Base-by-base conservation (phyloP, 345 rosid genomes). In the Boechera divaricarpa region DNA sequence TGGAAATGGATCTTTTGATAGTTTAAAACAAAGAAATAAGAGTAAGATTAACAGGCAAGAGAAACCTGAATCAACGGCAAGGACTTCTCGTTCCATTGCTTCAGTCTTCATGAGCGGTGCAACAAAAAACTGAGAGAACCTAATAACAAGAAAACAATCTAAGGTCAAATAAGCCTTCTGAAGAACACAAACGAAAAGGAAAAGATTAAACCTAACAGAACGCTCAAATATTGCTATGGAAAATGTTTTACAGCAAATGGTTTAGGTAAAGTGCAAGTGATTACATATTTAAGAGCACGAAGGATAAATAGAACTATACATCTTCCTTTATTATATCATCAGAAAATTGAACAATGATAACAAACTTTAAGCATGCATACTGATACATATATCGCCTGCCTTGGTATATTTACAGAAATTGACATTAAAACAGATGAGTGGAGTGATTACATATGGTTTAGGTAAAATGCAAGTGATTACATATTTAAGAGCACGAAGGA, bases 81-180 rank as follows among this genome's bases (percentile, higher is more conserved):
- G 97, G 42, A 92, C 87, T 82, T 95, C 99, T 52, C 99, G 82
- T 70, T 95, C 96, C 99, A 95, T 92, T 8, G 99, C 96, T 79
- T 91, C 99, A 69, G 71, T 77, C 82, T 95, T 95, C 79, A 95
- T 85, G 41, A 95, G 94, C 56, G 99, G 99, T n/a, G 98, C 88
- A 83, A 95, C 82, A 79, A 95, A 95, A 86, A 95, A 95, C 81
- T 95, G 97, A 69, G 99, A 95, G 84, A 95, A 95, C 83, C 99
- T 95, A 89, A 63, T 16, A 78, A 74, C 32, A 80, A 81, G 69
- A 54, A 67, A 58, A 56, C 36, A 72, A 48, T 57, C 73, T 24
- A 26, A 75, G 45, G 68, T 77, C 75, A 57, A 80, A 54, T 45
- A 45, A 67, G 16, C 53, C 41, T 48, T 69, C 36, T 24, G 38